These are phyloP conservation scores for Decorospora gaudefroyi DNA, from an alignment of 2,329 filamentous ascomycete genomes.

Conservation along the genomic window DNA sequence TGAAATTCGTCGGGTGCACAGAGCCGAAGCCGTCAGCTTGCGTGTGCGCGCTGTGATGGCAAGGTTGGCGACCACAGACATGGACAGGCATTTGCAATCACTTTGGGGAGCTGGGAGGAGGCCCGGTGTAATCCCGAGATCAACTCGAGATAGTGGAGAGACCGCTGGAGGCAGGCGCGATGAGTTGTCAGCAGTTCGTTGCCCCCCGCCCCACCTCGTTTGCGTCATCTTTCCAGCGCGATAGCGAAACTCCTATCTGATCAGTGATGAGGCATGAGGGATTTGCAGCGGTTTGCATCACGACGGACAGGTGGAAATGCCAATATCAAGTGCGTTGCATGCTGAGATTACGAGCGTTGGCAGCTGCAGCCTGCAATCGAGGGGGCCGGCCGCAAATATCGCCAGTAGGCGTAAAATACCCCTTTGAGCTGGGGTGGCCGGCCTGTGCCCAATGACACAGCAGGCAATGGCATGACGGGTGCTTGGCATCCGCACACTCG, in stretches of 20 bases:
- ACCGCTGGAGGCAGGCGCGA: slow-evolving; percentile 3
- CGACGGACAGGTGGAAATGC: slow-evolving; percentile 24
- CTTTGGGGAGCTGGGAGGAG: slow-evolving; percentile 16
- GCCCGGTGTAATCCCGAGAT: slow-evolving; percentile 14
- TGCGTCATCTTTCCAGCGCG: slow-evolving; percentile 26
- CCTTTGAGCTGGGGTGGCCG: slow-evolving; percentile 10
- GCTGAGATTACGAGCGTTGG: slow-evolving; percentile 26
- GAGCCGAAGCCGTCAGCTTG: slow-evolving; percentile 10
- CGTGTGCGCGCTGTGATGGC: background rate
- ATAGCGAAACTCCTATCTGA: too few relatives aligned
- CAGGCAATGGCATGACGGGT: slow-evolving; percentile 21
- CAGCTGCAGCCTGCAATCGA: slow-evolving; percentile 25
- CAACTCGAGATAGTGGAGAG: background rate
- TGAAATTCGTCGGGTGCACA: slow-evolving; percentile 14
- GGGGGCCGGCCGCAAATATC: slow-evolving; percentile 28
- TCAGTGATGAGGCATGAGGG: slow-evolving; percentile 16
- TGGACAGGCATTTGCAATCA: slow-evolving; percentile 12
- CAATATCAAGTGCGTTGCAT: slow-evolving; percentile 29
- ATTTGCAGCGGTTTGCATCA: slow-evolving; percentile 18
- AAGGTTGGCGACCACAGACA: too few relatives aligned
- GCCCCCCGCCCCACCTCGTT: slow-evolving; percentile 15
- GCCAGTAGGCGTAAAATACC: slow-evolving; percentile 22
- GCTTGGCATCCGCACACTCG: slow-evolving; percentile 20
- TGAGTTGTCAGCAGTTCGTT: slow-evolving; percentile 26
- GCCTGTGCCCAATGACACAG: slow-evolving; percentile 16